A percentile compares a stretch with the other conserved stretches of the same genome.
Conservation (phyloP, 108 stramenopile genomes). For the Cylindrotheca fusiformis region DNA sequence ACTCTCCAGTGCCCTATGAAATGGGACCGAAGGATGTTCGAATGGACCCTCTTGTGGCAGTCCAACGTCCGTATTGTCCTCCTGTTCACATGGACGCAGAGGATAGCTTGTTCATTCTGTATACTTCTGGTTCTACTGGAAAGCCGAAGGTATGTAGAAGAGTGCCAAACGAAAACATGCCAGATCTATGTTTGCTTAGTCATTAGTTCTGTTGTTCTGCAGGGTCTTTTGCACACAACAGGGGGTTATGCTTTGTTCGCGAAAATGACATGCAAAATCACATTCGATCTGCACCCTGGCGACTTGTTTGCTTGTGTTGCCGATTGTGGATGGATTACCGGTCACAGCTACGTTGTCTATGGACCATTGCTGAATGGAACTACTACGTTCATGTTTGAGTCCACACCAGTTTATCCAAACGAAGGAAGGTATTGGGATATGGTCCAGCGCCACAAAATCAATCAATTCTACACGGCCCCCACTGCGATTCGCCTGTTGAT, state of each 20-base stretch:
- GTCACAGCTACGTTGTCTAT: conserved; percentile 96
- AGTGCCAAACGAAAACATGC: no score
- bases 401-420: conserved; percentile 92
- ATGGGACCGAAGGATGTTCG: conserved; percentile 73
- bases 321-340: conserved; percentile 93
- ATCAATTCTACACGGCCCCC: conserved; percentile 87
- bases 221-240: conserved; percentile 88
- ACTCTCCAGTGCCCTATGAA: conserved; percentile 36
- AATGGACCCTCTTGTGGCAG: conserved; percentile 80
- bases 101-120: conserved; percentile 95
- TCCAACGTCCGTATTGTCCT: conserved; percentile 93
- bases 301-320: conserved; percentile 98
- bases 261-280: conserved; percentile 75
- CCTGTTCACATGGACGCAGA: conserved; percentile 95
- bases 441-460: conserved; percentile 88
- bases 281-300: conserved; percentile 72
- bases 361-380: conserved; percentile 92
- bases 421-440: conserved; percentile 94
- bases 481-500: conserved; percentile 97
- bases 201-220: background rate
- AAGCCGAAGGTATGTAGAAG: conserved; percentile 75
- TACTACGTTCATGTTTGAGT: conserved; percentile 95
- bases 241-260: conserved; percentile 95
- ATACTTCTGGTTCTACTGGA: conserved; percentile 96
- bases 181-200: background rate